Conservation (phyloP, 1,139 yeast species). For the Lodderomyces parapsilosis region DNA sequence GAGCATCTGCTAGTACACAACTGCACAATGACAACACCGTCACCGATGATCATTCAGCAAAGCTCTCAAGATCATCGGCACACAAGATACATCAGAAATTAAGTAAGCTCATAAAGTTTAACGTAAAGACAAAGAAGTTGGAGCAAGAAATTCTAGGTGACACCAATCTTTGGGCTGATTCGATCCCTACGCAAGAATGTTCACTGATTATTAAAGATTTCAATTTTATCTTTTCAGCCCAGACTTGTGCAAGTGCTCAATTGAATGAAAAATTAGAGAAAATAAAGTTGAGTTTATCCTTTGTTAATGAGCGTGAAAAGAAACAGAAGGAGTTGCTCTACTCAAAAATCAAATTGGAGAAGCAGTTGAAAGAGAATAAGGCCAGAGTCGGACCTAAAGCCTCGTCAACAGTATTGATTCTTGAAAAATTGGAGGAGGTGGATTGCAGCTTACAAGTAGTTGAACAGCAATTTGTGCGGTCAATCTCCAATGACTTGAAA, state of each 20-base stretch:
- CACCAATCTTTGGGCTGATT: conserved; percentile 41
- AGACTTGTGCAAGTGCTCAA: conserved; percentile 30
- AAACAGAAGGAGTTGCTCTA: conserved; percentile 38
- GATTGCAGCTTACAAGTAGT: conserved; percentile 49
- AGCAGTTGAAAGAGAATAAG: conserved; percentile 38
- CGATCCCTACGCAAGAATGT: conserved; percentile 41
- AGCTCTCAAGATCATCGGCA: conserved; percentile 9
- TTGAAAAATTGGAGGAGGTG: conserved; percentile 51
- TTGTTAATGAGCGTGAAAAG: conserved; percentile 52
- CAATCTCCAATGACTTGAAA: conserved; percentile 45
- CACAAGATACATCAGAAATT: conserved; percentile 12
- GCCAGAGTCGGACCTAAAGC: conserved; percentile 45
- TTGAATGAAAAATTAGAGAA: conserved; percentile 39
- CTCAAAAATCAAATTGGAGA: conserved; percentile 32
- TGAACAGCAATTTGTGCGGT: conserved; percentile 47
- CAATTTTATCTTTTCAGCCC: conserved; percentile 34
- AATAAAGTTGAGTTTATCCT: conserved; percentile 39
- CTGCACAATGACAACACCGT: conserved; percentile 8
- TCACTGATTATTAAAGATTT: conserved; percentile 40
- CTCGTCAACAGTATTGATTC: conserved; percentile 35
- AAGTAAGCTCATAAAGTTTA: conserved; percentile 14
- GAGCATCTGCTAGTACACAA: conserved; percentile 8
- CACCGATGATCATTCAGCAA: conserved; percentile 8
- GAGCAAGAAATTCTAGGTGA: conserved; percentile 20
- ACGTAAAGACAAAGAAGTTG: conserved; percentile 11